These are phyloP conservation scores for Cucurbita maxima DNA, from an alignment of 306 rosid genomes.

Conservation along the genomic window DNA sequence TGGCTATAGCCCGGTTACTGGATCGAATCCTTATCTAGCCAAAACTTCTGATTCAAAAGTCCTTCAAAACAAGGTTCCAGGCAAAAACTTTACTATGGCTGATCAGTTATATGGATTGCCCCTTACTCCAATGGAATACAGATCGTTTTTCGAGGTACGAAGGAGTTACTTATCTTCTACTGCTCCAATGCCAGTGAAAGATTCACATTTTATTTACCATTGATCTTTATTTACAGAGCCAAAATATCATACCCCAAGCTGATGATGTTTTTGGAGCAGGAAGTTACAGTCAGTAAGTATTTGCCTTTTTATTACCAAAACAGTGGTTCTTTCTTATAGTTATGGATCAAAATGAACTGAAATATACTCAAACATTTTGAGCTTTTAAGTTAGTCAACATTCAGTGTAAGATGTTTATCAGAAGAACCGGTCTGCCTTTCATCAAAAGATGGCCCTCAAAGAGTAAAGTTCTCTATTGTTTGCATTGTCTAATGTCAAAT, in stretches of 20 bases:
- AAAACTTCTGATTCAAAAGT: slow-evolving; percentile 18
- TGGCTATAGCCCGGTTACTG: slow-evolving; percentile 33
- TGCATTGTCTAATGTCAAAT: background rate
- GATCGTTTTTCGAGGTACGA: slow-evolving; percentile 59
- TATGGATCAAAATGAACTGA: background rate
- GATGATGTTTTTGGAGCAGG: slow-evolving; percentile 39
- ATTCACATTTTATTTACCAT: background rate
- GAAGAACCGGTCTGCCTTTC: background rate
- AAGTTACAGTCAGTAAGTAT: slow-evolving; percentile 40
- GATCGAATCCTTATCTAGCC: slow-evolving; percentile 16
- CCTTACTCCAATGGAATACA: slow-evolving; percentile 64
- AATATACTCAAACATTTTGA: background rate
- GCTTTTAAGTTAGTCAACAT: background rate
- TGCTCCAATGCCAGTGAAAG: background rate
- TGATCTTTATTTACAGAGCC: slow-evolving; percentile 31
- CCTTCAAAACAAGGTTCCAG: slow-evolving; percentile 17
- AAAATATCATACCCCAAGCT: slow-evolving; percentile 52
- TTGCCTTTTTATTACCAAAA: background rate
- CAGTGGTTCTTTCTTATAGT: background rate
- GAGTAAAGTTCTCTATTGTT: background rate
- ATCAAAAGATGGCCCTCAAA: background rate
- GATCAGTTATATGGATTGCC: slow-evolving; percentile 56
- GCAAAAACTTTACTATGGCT: slow-evolving; percentile 17
- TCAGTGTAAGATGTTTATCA: background rate
- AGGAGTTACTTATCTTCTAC: slow-evolving; percentile 4